phyloP scores from a whole-genome alignment of 805 yeast genomes.

The Yarrowia sp. region DNA sequence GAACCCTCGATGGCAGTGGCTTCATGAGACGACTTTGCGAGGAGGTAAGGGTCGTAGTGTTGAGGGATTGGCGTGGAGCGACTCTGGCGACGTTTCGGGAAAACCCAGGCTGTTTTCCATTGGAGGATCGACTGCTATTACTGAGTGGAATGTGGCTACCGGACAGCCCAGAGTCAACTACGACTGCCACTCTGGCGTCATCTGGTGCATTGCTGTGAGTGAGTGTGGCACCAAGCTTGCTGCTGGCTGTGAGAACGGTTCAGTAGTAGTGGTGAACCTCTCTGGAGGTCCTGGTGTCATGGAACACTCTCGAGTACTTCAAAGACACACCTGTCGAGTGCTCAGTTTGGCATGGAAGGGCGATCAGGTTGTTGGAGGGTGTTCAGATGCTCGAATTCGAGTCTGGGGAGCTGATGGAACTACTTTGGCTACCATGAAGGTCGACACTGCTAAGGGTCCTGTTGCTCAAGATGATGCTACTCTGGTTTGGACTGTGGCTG shows the following conservation, averaged over 20 bases:
- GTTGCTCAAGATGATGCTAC: constrained; percentile 58
- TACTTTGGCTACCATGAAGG: constrained; percentile 80
- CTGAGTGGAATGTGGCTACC: constrained; percentile 85
- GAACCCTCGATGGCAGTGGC: constrained; percentile 71
- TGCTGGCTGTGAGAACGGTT: constrained; percentile 94
- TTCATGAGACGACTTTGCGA: constrained; percentile 64
- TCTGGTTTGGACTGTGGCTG: constrained; percentile 81
- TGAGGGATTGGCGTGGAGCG: constrained; percentile 85
- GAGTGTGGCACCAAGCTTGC: constrained; percentile 63
- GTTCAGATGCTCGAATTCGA: constrained; percentile 90
- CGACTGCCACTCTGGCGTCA: constrained; percentile 89
- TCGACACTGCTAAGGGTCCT: constrained; percentile 72
- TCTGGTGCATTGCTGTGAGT: constrained; percentile 81
- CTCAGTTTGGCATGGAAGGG: constrained; percentile 74
- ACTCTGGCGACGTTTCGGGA: constrained; percentile 43
- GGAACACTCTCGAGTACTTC: constrained; percentile 72
- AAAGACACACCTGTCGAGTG: constrained; percentile 80
- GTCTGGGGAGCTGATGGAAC: constrained; percentile 72
- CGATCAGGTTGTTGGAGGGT: constrained; percentile 78
- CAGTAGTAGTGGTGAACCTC: constrained; percentile 79
- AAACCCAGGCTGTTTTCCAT: constrained; percentile 77
- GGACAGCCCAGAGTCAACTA: constrained; percentile 71
- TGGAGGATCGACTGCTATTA: constrained; percentile 86
- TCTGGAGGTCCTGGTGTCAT: constrained; percentile 81
- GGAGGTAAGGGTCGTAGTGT: constrained; percentile 84